phyloP scores from a whole-genome alignment of 1,139 yeast species.

The Nadsonia commutata region DNA sequence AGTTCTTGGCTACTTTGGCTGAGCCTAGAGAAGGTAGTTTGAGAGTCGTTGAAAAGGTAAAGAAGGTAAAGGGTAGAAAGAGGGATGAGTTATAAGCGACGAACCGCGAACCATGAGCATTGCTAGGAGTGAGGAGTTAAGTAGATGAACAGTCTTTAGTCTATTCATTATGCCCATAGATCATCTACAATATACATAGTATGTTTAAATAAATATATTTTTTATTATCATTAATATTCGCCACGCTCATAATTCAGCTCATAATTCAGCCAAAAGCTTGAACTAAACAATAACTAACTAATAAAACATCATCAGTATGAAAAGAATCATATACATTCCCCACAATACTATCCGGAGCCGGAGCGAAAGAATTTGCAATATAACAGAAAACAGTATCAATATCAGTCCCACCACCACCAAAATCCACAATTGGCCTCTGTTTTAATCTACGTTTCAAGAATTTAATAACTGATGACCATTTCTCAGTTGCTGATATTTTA shows the following conservation, averaged over 20 bases:
- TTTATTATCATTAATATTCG: too few species aligned
- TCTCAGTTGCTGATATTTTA: slow-evolving; percentile 22
- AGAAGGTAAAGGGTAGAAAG: slow-evolving; percentile 5
- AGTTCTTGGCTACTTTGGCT: slow-evolving; percentile 18
- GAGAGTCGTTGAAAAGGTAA: slow-evolving; percentile 10
- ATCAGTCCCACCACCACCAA: background rate
- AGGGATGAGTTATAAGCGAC: background rate
- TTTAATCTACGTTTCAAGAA: slow-evolving; percentile 23
- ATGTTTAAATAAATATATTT: too few species aligned
- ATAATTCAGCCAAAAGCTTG: background rate
- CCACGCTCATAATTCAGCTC: too few species aligned
- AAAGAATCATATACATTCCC: slow-evolving; percentile 15
- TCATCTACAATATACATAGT: too few species aligned
- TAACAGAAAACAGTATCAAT: slow-evolving; percentile 25
- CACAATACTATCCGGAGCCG: slow-evolving; percentile 23
- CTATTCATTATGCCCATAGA: too few species aligned
- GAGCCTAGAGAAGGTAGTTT: slow-evolving; percentile 8
- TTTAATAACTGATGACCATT: slow-evolving; percentile 22
- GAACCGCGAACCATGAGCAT: too few species aligned
- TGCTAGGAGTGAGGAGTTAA: too few species aligned
- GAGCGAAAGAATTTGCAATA: slow-evolving; percentile 26
- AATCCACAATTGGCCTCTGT: too few species aligned
- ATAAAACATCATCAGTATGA: background rate
- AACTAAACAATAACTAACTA: background rate
- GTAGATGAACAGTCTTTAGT: too few species aligned